Evolutionary conservation across 2,329 filamentous ascomycete genomes (phyloP).

Genomic region (Diplodia intermedia): DNA sequence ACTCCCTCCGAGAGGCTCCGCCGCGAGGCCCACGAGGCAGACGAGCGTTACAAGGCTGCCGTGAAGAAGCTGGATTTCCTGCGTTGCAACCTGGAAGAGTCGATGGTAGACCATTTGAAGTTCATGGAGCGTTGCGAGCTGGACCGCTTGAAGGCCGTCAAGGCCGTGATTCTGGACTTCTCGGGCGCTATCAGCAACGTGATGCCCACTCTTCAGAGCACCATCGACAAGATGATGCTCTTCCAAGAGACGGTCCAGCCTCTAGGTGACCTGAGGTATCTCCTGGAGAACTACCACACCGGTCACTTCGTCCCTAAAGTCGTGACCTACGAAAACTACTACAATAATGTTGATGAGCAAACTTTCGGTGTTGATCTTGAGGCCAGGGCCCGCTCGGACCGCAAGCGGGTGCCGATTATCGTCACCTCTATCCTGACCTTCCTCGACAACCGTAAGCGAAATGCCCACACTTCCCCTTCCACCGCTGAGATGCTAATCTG

Average conservation of each 20-base stretch:
- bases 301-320: slow-evolving; percentile 91
- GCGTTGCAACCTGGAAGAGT: slow-evolving; percentile 93
- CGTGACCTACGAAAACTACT: slow-evolving; percentile 97
- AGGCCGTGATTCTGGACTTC: slow-evolving; percentile 96
- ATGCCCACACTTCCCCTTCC: slow-evolving; percentile 11
- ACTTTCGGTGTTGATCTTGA: slow-evolving; percentile 99
- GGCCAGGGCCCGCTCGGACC: slow-evolving; percentile 87
- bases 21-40: slow-evolving; percentile 85
- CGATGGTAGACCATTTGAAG: slow-evolving; percentile 88
- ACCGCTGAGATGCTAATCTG: slow-evolving; percentile 24
- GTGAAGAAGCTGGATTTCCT: slow-evolving; percentile 88
- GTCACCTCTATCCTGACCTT: slow-evolving; percentile 94
- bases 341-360: slow-evolving; percentile 96
- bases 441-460: slow-evolving; percentile 75
- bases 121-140: slow-evolving; percentile 98
- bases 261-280: slow-evolving; percentile 83
- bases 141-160: slow-evolving; percentile 95
- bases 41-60: slow-evolving; percentile 89
- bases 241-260: slow-evolving; percentile 99
- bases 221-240: slow-evolving; percentile 98
- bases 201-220: slow-evolving; percentile 92
- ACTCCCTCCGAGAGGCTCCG: slow-evolving; percentile 85
- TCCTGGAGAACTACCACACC: slow-evolving; percentile 96
- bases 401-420: slow-evolving; percentile 91
- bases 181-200: slow-evolving; percentile 97